Percentiles rank a stretch among this genome's conserved stretches.
Conservation (phyloP, 805 yeast genomes). For the Metschnikowia corniflorae region DNA sequence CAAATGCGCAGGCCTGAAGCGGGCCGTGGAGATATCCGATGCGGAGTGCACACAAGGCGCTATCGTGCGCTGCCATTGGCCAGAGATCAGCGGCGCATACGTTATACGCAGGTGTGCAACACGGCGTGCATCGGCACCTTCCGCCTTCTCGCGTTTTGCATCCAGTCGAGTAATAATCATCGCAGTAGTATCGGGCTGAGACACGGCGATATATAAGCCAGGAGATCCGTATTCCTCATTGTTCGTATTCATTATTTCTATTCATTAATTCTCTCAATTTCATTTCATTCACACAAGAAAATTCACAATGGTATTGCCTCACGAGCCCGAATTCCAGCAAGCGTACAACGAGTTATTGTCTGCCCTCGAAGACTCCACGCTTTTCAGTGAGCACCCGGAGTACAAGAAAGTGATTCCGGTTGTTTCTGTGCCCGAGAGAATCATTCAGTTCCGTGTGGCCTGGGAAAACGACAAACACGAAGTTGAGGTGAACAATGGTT, state of each 20-base stretch:
- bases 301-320: constrained; percentile 63
- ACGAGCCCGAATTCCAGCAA: constrained; percentile 98
- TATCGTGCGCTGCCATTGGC: constrained; percentile 11
- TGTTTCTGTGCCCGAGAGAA: constrained; percentile 92
- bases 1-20: too few relatives aligned
- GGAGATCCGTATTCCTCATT: too few relatives aligned
- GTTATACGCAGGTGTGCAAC: not conserved
- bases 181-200: too few relatives aligned
- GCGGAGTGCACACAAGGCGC: too few relatives aligned
- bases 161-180: too few relatives aligned
- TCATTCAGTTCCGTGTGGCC: constrained; percentile 92
- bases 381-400: constrained; percentile 85
- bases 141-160: too few relatives aligned
- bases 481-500: constrained; percentile 92
- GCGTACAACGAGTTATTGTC: constrained; percentile 91
- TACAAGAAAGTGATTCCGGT: constrained; percentile 85
- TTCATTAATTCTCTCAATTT: too few relatives aligned
- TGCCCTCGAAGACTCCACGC: constrained; percentile 86
- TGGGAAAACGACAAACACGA: constrained; percentile 97
- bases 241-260: too few relatives aligned
- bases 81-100: constrained; percentile 10
- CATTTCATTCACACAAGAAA: too few relatives aligned
- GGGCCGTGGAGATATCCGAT: too few relatives aligned
- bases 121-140: too few relatives aligned
- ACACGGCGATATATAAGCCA: too few relatives aligned